Percentiles rank a stretch among this genome's conserved stretches.
These are phyloP conservation scores for Candida adriatica DNA, from an alignment of 805 yeast species.

Conservation along the genomic window DNA sequence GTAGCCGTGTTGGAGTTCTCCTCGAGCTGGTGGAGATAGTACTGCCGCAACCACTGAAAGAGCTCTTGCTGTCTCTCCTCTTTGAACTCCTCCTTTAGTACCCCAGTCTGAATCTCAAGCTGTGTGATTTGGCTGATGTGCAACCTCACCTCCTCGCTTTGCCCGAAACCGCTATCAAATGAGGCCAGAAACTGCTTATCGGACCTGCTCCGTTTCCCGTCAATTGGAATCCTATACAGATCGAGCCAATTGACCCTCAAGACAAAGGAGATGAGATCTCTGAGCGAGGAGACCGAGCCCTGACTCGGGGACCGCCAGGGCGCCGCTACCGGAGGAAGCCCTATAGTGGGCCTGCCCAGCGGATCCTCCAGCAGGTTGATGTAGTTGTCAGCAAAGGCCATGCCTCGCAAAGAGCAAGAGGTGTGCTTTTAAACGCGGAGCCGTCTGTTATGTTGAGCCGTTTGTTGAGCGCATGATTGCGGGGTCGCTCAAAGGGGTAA, in stretches of 20 bases:
- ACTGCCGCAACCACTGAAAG: slow-evolving; percentile 11
- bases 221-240: slow-evolving; percentile 5
- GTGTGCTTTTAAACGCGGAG: too few relatives aligned
- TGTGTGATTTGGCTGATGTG: slow-evolving; percentile 10
- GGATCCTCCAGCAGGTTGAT: slow-evolving; percentile 7
- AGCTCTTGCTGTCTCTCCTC: slow-evolving; percentile 8
- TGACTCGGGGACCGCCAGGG: slow-evolving; percentile 3
- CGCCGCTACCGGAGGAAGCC: slow-evolving; percentile 5
- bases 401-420: too few relatives aligned
- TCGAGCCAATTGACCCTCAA: slow-evolving; percentile 4
- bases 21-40: slow-evolving; percentile 9
- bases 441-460: too few relatives aligned
- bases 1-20: slow-evolving; percentile 10
- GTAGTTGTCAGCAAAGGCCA: slow-evolving; percentile 7
- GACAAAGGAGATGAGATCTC: slow-evolving; percentile 1
- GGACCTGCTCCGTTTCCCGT: slow-evolving; percentile 1
- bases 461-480: too few relatives aligned
- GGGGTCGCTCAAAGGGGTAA: too few relatives aligned
- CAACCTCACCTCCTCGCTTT: slow-evolving; percentile 5
- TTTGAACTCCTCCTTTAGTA: slow-evolving; percentile 2
- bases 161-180: slow-evolving; percentile 4
- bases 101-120: slow-evolving; percentile 11
- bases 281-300: neutral
- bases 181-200: slow-evolving; percentile 1
- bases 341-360: slow-evolving; percentile 4